Conservation (phyloP, 495 filamentous ascomycete genomes). For the Pyronema omphalodes region DNA sequence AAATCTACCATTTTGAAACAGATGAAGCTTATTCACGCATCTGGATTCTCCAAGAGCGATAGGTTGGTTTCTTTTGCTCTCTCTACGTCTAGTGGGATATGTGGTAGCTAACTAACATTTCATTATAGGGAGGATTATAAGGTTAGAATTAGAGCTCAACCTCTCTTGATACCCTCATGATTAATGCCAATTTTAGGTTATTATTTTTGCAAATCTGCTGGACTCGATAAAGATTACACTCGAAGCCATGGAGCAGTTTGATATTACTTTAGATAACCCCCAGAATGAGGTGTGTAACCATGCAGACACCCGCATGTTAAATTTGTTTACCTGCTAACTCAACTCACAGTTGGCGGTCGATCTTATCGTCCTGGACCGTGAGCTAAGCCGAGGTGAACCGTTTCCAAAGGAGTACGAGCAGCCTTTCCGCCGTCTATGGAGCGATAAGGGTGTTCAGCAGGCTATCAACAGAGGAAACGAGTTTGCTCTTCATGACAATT, state of each 20-base stretch:
- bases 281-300: constrained; percentile 53
- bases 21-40: constrained; percentile 94
- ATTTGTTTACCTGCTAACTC: not conserved
- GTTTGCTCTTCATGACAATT: constrained; percentile 87
- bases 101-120: not conserved
- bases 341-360: constrained; percentile 19
- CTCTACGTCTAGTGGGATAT: not conserved
- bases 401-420: constrained; percentile 50
- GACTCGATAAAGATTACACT: constrained; percentile 76
- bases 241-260: constrained; percentile 81
- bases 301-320: constrained; percentile 13
- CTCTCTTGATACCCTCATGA: constrained; percentile 38
- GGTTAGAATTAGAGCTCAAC: not conserved
- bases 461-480: constrained; percentile 83
- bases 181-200: constrained; percentile 36
- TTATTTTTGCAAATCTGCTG: constrained; percentile 85
- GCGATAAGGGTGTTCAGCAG: constrained; percentile 62
- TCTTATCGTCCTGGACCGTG: constrained; percentile 41
- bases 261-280: constrained; percentile 53
- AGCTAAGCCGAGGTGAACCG: constrained; percentile 58
- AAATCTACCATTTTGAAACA: constrained; percentile 98
- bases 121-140: constrained; percentile 2
- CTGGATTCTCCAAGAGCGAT: constrained; percentile 80
- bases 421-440: constrained; percentile 74
- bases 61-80: constrained; percentile 26